Evolutionary conservation across 805 yeast species (phyloP).

Genomic region (Yarrowia bubula): DNA sequence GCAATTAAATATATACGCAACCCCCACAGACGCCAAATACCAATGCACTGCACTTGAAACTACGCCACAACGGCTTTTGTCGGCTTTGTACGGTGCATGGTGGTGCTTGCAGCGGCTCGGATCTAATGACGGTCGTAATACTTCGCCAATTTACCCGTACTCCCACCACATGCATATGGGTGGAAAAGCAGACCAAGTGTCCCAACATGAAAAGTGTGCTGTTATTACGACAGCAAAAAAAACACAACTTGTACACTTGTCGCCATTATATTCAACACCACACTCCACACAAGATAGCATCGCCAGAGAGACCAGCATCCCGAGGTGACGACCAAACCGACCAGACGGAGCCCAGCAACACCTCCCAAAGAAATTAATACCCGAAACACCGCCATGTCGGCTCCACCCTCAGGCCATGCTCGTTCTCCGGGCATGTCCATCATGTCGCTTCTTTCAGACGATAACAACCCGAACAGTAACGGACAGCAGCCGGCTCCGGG

Average conservation of each 20-base stretch:
- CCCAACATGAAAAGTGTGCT: conserved; percentile 22
- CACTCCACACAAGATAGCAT: neutral
- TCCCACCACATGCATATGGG: conserved; percentile 17
- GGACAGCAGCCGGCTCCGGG: neutral
- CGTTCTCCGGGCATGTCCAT: conserved; percentile 26
- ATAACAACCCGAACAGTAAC: conserved; percentile 12
- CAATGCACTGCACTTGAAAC: no score
- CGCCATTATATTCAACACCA: neutral
- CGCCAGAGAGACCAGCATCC: neutral
- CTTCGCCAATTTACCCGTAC: neutral
- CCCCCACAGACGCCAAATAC: neutral
- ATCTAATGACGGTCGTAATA: neutral
- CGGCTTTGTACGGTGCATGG: no score
- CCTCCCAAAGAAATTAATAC: no score
- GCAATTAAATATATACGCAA: no score
- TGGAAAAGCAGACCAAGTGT: neutral
- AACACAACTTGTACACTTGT: neutral
- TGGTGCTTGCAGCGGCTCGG: neutral
- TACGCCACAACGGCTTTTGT: no score
- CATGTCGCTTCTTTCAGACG: conserved; percentile 22
- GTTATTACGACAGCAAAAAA: conserved; percentile 12
- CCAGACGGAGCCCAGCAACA: no score
- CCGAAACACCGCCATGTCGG: neutral
- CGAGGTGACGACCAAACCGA: neutral
- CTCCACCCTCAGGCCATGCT: conserved; percentile 5